phyloP scores from a whole-genome alignment of 768 basidiomycete species.

The Suillus sp. region DNA sequence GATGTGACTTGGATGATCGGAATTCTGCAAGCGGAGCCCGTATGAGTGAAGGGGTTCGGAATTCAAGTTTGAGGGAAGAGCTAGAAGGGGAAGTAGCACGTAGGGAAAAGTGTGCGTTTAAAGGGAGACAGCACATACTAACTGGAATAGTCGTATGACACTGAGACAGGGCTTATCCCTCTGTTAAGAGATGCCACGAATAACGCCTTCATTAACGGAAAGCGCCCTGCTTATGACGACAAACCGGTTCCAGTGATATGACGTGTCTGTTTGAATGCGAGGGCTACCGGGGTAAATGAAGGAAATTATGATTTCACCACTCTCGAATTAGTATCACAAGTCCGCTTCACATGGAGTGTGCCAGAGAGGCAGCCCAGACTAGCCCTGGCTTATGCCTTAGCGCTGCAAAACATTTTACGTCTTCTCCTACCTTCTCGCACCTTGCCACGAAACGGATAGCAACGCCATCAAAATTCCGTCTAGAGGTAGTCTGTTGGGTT shows the following conservation, averaged over 20 bases:
- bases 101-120: not conserved
- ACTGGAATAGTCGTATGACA: not conserved
- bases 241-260: not conserved
- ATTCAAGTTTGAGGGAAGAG: not conserved
- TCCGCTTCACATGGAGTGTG: not conserved
- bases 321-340: not conserved
- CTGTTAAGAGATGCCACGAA: not conserved
- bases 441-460: not conserved
- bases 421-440: not conserved
- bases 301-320: not conserved
- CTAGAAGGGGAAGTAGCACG: not conserved
- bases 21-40: too few relatives aligned
- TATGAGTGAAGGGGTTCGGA: too few relatives aligned
- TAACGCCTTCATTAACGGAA: not conserved
- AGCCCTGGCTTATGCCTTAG: not conserved
- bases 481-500: too few relatives aligned
- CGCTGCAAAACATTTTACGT: not conserved
- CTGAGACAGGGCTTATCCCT: not conserved
- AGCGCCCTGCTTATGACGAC: not conserved
- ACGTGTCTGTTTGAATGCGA: not conserved
- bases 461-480: too few relatives aligned
- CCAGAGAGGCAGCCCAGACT: not conserved
- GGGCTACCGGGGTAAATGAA: not conserved
- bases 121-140: not conserved
- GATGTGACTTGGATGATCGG: not conserved